Evolutionary conservation across 352 stramenopile genomes (phyloP).

Genomic region (Peronospora belbahrii): DNA sequence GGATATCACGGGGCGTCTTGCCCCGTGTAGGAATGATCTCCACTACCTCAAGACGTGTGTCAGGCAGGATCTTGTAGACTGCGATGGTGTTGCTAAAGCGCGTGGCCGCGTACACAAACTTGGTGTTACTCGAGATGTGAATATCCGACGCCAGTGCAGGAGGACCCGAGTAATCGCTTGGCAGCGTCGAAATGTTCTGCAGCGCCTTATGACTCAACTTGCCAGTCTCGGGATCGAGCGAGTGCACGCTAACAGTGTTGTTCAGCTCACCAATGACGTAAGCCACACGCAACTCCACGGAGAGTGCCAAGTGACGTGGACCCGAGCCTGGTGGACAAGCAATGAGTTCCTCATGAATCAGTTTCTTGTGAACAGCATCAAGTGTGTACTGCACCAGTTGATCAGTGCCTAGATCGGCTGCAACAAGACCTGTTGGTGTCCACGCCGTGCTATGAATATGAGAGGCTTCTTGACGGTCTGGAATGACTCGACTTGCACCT

Average conservation of each 20-base stretch:
- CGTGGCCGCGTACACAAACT: constrained; percentile 61
- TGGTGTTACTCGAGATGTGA: constrained; percentile 39
- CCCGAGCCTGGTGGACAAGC: constrained; percentile 39
- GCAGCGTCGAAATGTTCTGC: constrained; percentile 63
- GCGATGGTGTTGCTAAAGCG: constrained; percentile 60
- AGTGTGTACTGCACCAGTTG: constrained; percentile 53
- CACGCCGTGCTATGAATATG: constrained; percentile 77
- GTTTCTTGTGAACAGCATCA: constrained; percentile 30
- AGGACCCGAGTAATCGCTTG: constrained; percentile 28
- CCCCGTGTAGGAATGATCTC: constrained; percentile 41
- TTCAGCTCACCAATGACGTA: constrained; percentile 71
- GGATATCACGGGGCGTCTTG: constrained; percentile 46
- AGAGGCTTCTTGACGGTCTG: constrained; percentile 61
- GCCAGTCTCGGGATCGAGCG: constrained; percentile 36
- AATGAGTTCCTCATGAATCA: constrained; percentile 36
- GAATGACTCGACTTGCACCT: constrained; percentile 35
- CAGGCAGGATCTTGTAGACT: constrained; percentile 41
- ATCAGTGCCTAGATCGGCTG: constrained; percentile 66
- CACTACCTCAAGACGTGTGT: constrained; percentile 39
- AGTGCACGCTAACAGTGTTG: constrained; percentile 55
- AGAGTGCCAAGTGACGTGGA: constrained; percentile 75
- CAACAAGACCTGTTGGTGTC: constrained; percentile 36
- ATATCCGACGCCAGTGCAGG: constrained; percentile 38
- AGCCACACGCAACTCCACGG: constrained; percentile 33
- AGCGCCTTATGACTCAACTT: constrained; percentile 35